Conservation (phyloP, 352 stramenopile genomes). For the Phytophthora melonis region DNA sequence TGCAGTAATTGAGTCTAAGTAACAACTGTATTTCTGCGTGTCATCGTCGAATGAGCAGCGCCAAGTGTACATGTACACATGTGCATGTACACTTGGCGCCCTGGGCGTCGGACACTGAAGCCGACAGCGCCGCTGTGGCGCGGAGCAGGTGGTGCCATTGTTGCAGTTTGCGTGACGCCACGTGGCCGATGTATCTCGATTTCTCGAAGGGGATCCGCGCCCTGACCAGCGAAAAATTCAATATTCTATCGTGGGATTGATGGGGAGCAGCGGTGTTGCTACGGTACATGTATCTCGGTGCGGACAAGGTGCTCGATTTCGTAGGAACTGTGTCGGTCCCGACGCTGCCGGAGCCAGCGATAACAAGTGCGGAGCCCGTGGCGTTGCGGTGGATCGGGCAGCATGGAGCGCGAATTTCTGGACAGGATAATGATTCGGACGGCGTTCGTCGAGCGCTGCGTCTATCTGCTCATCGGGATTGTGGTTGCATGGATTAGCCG, state of each 20-base stretch:
- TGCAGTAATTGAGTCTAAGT: background rate
- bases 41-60: background rate
- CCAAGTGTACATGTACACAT: background rate
- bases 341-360: background rate
- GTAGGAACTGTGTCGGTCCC: no score
- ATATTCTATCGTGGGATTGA: slow-evolving; percentile 12
- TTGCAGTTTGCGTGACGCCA: background rate
- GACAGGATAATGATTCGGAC: slow-evolving; percentile 20
- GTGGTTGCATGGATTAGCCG: slow-evolving; percentile 10
- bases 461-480: slow-evolving; percentile 25
- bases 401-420: slow-evolving; percentile 23
- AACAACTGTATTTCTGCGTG: background rate
- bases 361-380: background rate
- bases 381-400: slow-evolving; percentile 23
- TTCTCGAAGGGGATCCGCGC: background rate
- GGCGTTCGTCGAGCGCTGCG: background rate
- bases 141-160: background rate
- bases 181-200: background rate
- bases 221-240: slow-evolving; percentile 17
- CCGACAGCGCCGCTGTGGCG: background rate
- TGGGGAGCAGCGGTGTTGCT: background rate
- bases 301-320: background rate
- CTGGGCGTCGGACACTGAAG: slow-evolving; percentile 7
- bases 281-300: background rate
- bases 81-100: background rate